These are phyloP conservation scores for Solanum ahanhuiri DNA, from an alignment of 257 asterid species.

Conservation along the genomic window DNA sequence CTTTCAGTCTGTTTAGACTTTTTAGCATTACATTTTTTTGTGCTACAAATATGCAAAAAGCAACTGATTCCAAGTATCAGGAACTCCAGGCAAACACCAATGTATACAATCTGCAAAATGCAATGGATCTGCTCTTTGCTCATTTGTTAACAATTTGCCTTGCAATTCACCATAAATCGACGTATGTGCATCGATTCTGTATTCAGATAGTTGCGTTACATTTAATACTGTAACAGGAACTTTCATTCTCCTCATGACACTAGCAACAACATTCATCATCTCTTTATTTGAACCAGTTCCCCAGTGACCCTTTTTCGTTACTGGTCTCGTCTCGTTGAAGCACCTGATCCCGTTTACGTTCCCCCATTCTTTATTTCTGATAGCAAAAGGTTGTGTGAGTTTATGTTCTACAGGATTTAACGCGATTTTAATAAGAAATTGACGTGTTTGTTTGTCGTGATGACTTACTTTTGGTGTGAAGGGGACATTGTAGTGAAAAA, in stretches of 20 bases:
- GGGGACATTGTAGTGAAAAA: constrained; percentile 93
- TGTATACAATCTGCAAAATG: constrained; percentile 81
- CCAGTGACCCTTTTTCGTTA: constrained; percentile 44
- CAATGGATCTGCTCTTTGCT: constrained; percentile 59
- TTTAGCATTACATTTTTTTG: background rate
- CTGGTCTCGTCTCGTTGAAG: constrained; percentile 70
- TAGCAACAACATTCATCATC: constrained; percentile 51
- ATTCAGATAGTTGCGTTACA: constrained; percentile 70
- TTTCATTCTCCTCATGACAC: constrained; percentile 46
- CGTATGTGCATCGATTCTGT: constrained; percentile 65
- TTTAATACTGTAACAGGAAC: constrained; percentile 54
- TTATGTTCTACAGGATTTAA: background rate
- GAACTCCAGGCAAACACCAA: constrained; percentile 89
- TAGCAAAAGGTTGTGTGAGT: background rate
- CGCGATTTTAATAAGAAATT: background rate
- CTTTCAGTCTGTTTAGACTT: background rate
- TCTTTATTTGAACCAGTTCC: constrained; percentile 60
- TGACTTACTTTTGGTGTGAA: constrained; percentile 47
- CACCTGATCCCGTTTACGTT: constrained; percentile 46
- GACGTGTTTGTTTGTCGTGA: background rate
- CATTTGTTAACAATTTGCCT: constrained; percentile 55
- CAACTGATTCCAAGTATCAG: constrained; percentile 81
- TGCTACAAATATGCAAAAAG: constrained; percentile 49
- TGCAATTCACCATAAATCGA: constrained; percentile 60
- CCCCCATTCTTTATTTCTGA: constrained; percentile 84